Base-by-base conservation (phyloP, 495 filamentous ascomycete genomes). In the Talaromyces stipitatus region DNA sequence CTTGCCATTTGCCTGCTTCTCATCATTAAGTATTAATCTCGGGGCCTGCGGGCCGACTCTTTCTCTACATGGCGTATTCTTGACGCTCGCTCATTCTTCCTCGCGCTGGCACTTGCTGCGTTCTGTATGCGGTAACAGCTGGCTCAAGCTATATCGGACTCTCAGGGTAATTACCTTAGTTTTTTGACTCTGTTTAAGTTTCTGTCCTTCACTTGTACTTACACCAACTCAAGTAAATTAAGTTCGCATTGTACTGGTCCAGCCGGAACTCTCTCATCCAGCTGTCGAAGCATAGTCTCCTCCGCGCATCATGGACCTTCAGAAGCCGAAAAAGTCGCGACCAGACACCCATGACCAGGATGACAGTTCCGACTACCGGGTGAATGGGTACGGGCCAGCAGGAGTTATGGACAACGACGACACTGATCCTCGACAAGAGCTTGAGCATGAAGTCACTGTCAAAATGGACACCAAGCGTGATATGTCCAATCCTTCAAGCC, bases 311-410 rank as follows among this genome's bases (percentile, higher is more conserved):
- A 76, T 78, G 75, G 73, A 78, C 63, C 68, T 76, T 56, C 73
- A 75, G 58, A 72, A 72, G 32, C 73, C 74, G n/a, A 76, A 75
- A 60, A 72, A 76, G 62, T 68, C 75, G 51, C 70, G 68, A 18
- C 62, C 62, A 50, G 60, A 66, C 41, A 60, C 66, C 23, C 66
- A 65, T 27, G 66, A 70, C 43, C 68, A 75, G 55, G 73, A 78
- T 54, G 75, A 76, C 32, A 62, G 64, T 28, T 54, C 69, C n/a
- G 73, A 78, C 45, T 70, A 72, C 38, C 62, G 72, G 12, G 59
- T 74, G 46, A 69, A 76, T 52, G 64, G 70, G 16, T 77, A 72
- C 57, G 69, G 67, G 54, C 50, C 47, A 66, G 72, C 72, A 53
- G 69, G 74, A 30, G 72, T 63, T 33, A 68, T 67, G 57, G 71